Conservation (phyloP, 306 rosid genomes). For the Astragalus membranaceus region DNA sequence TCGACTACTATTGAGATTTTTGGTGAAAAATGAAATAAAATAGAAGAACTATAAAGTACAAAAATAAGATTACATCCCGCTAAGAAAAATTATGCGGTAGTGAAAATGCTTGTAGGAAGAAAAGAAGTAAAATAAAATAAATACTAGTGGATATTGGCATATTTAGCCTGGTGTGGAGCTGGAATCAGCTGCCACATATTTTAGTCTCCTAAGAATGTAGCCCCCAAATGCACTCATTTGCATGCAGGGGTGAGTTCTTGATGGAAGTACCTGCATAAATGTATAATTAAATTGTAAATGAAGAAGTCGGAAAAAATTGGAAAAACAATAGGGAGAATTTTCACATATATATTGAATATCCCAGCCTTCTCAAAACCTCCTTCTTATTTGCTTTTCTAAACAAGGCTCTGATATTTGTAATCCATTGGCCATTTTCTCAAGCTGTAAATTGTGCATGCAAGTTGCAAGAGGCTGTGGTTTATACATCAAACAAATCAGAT, state of each 20-base stretch:
- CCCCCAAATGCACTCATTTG: conserved; percentile 94
- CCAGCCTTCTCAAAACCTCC: background rate
- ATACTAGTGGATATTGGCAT: conserved; percentile 12
- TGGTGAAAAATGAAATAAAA: conserved; percentile 3
- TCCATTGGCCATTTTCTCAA: conserved; percentile 79
- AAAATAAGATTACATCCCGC: background rate
- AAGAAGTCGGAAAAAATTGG: background rate
- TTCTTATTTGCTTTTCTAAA: background rate
- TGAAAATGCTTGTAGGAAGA: background rate
- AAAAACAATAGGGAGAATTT: background rate
- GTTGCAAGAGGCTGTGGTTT: conserved; percentile 76
- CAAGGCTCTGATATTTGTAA: conserved; percentile 89
- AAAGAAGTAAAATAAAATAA: background rate
- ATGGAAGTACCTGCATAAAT: conserved; percentile 75
- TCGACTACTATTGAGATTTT: background rate
- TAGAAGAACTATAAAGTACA: conserved; percentile 11
- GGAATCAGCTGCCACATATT: conserved; percentile 40
- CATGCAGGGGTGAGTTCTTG: conserved; percentile 90
- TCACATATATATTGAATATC: background rate
- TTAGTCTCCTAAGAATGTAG: conserved; percentile 89
- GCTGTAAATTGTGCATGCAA: conserved; percentile 89
- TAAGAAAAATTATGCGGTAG: background rate
- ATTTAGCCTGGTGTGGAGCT: background rate
- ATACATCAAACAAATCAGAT: background rate
- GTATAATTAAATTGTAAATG: conserved; percentile 6